Evolutionary conservation across 306 rosid genomes (phyloP).

Genomic region (Gillenia trifoliata): DNA sequence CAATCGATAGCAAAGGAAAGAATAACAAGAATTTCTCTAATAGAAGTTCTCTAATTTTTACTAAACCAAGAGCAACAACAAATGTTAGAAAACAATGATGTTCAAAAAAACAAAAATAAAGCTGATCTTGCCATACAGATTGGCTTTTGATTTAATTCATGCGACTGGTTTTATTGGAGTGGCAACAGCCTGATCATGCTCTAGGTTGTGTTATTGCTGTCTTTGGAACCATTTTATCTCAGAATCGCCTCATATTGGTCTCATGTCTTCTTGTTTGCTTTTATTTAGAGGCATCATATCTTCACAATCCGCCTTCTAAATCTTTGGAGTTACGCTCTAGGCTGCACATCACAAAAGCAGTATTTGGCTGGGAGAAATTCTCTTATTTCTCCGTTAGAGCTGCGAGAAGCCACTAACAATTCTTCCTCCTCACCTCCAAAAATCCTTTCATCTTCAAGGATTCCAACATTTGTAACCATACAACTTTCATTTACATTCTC

Average conservation of each 20-base stretch:
- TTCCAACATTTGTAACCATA: not conserved
- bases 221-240: conserved; percentile 14
- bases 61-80: not conserved
- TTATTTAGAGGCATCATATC: not conserved
- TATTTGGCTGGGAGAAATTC: not conserved
- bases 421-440: conserved; percentile 13
- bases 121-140: conserved; percentile 18
- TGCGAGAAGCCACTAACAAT: conserved; percentile 4
- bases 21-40: not conserved
- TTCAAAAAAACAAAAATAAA: not conserved
- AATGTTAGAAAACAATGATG: not conserved
- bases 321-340: not conserved
- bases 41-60: not conserved
- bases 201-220: conserved; percentile 2
- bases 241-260: not conserved
- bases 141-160: conserved; percentile 1
- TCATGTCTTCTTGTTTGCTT: not conserved
- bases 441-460: conserved; percentile 9
- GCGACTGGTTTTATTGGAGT: conserved; percentile 10
- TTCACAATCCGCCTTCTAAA: not conserved
- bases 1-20: not conserved
- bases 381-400: conserved; percentile 9
- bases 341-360: not conserved
- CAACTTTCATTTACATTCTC: not conserved
- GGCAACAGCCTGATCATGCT: conserved; percentile 7